Evolutionary conservation across 1,139 yeast genomes (phyloP), one percentile per base, ranked within the genome.

Genomic region (Nakaseomyces sp.): DNA sequence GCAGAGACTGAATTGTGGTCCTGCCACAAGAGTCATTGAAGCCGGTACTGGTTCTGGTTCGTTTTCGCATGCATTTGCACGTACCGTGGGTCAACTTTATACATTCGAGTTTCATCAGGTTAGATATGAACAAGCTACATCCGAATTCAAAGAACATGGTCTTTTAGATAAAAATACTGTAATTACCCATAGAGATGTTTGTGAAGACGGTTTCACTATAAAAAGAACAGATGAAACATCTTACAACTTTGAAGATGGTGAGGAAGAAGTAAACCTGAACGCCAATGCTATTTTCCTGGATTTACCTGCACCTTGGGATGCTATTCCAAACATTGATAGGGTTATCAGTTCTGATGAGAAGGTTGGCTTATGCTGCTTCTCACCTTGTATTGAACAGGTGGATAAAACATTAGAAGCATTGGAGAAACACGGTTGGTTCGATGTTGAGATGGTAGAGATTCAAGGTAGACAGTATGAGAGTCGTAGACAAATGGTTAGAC

Each of bases 31-130:
- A 51, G 93, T 91, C 12, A 81, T 93, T 43, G 99, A 93, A 64
- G 96, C 97, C 0, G 99, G 99, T 32, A 93, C 99, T 0, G 99
- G 98, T 1, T 85, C 95, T 5, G 99, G 94, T 0, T 87, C 96
- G 1, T 86, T 93, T 58, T 84, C 96, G 4, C 99, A 93, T 65
- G 82, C 96, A 0, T 77, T 91, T 64, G 84, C 95, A 2, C 73
- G 99, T 56, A 77, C 91, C 0, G 81, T 84, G 1, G 96, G 96
- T 0, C 70, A 70, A 32, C 69, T 93, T 2, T 89, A 75, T 67
- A 81, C 95, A 3, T 93, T 76, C 62, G 99, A 93, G 64, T 93
- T 89, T 65, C 98, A 93, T 60, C 83, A 81, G 56, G 82, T 83
- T 10, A 73, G 99, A 50, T 89, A 70, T 56, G 58, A 72, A 40